Evolutionary conservation across 257 asterid species (phyloP).

Genomic region (Solanum arcanum): DNA sequence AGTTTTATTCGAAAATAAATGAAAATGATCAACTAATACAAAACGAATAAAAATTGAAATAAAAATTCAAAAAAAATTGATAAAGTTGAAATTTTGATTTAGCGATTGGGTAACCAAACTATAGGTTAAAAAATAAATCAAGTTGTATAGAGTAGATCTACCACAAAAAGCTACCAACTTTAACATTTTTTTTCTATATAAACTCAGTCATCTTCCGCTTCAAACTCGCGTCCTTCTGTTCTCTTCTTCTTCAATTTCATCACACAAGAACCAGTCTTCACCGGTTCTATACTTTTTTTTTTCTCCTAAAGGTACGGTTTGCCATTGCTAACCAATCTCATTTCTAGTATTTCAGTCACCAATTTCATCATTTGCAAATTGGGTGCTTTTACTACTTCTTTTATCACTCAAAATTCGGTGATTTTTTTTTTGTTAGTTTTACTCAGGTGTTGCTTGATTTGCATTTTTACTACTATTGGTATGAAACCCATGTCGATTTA

Average conservation of each 20-base stretch:
- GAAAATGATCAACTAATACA: too few relatives aligned
- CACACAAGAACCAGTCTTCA: background rate
- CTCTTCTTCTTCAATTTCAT: background rate
- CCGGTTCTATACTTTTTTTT: background rate
- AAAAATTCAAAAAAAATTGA: too few relatives aligned
- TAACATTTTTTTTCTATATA: background rate
- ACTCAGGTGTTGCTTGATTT: background rate
- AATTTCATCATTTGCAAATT: background rate
- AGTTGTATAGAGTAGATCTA: background rate
- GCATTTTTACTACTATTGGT: background rate
- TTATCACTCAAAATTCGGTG: too few relatives aligned
- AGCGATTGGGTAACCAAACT: background rate
- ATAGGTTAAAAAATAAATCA: background rate
- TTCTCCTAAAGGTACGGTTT: background rate
- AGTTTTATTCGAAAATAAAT: too few relatives aligned
- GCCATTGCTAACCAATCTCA: background rate
- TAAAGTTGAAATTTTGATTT: too few relatives aligned
- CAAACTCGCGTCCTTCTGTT: conserved; percentile 1
- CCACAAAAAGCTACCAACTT: background rate
- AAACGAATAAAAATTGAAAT: too few relatives aligned
- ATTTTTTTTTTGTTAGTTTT: too few relatives aligned
- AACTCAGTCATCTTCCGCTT: background rate
- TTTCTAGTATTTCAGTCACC: background rate
- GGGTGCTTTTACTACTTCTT: background rate
- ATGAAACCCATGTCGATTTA: background rate